A percentile compares a stretch with the other conserved stretches of the same genome.
Conservation (phyloP, 805 yeast genomes). For the Wickerhamomyces chambardii region DNA sequence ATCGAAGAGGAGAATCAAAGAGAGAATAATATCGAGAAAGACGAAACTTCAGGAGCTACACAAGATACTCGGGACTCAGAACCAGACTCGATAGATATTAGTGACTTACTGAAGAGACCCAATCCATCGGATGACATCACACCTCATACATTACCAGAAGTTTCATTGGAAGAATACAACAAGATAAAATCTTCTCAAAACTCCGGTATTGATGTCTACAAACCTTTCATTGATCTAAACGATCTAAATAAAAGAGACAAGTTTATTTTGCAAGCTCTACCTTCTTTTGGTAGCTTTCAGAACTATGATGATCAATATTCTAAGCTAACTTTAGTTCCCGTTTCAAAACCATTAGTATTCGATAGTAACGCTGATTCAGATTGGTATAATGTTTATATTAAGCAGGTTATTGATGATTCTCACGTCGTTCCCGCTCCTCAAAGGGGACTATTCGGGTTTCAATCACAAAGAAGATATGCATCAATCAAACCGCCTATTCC, state of each 20-base stretch:
- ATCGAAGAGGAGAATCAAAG: too few species aligned
- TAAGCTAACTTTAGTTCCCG: conserved; percentile 35
- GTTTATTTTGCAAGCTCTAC: conserved; percentile 22
- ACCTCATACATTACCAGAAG: conserved; percentile 19
- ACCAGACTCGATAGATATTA: conserved; percentile 35
- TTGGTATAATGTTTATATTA: conserved; percentile 51
- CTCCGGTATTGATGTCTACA: conserved; percentile 23
- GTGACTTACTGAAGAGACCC: conserved; percentile 21
- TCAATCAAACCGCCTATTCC: conserved; percentile 82
- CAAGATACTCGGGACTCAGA: too few species aligned
- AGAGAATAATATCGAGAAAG: too few species aligned
- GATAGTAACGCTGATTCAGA: conserved; percentile 41
- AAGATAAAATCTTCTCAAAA: conserved; percentile 2
- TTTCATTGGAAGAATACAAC: conserved; percentile 19
- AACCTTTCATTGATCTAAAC: conserved; percentile 19
- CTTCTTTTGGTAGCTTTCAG: conserved; percentile 21
- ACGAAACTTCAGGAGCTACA: too few species aligned
- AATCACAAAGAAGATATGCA: conserved; percentile 42
- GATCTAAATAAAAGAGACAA: conserved; percentile 23
- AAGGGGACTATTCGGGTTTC: conserved; percentile 42
- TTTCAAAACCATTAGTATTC: conserved; percentile 59
- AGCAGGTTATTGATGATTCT: conserved; percentile 36
- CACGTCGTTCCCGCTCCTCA: conserved; percentile 30
- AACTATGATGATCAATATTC: conserved; percentile 20
- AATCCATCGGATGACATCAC: conserved; percentile 24